Conservation (phyloP, 495 filamentous ascomycete genomes). For the Penicillium simplicissimum region DNA sequence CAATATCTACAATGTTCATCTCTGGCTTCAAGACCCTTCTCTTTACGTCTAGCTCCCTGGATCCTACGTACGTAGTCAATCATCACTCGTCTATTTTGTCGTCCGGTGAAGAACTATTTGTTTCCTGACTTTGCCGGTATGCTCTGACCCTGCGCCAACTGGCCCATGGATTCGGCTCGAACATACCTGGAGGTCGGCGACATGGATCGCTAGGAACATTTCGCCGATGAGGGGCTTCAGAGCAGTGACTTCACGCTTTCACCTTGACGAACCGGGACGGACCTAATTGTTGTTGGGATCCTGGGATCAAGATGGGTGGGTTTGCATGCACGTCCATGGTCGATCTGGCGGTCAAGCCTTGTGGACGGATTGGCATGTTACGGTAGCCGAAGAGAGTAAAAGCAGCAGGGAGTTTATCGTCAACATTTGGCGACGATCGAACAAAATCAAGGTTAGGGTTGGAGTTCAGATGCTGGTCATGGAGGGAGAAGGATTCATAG, state of each 20-base stretch:
- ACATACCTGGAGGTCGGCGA: slow-evolving; percentile 15
- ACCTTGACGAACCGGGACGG: slow-evolving; percentile 7
- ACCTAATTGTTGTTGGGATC: background rate
- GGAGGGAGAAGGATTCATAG: background rate
- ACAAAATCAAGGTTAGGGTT: background rate
- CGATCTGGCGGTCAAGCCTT: slow-evolving; percentile 12
- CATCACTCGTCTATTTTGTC: background rate
- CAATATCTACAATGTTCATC: background rate
- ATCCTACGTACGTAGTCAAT: background rate
- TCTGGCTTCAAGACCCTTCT: background rate
- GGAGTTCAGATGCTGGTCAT: background rate
- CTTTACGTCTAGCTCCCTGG: background rate
- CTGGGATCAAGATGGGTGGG: slow-evolving; percentile 5
- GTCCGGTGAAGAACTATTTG: background rate
- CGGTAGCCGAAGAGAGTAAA: background rate
- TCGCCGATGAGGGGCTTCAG: slow-evolving; percentile 11
- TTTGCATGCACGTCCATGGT: slow-evolving; percentile 14
- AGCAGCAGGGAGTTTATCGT: background rate
- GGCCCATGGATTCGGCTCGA: slow-evolving; percentile 8
- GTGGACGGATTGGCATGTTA: background rate
- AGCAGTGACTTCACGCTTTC: slow-evolving; percentile 26
- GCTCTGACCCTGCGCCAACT: slow-evolving; percentile 9
- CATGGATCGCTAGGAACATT: slow-evolving; percentile 26
- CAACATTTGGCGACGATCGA: background rate
- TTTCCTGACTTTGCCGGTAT: slow-evolving; percentile 13